Conservation (phyloP, 1,284 basidiomycete species). For the Ustilago shanxiensis region DNA sequence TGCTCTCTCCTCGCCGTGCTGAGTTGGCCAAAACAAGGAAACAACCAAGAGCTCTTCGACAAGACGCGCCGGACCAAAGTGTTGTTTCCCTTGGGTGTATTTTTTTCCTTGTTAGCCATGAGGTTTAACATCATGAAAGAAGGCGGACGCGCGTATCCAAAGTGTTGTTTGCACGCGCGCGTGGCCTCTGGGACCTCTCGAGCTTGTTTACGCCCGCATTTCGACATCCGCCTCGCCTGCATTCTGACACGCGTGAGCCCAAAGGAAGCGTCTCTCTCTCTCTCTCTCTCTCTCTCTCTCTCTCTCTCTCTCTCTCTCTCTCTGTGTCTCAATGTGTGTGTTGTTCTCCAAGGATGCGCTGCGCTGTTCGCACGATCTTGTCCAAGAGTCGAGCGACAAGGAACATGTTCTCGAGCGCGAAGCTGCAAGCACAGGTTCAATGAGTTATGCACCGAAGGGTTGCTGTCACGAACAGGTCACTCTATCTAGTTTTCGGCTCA, state of each 20-base stretch:
- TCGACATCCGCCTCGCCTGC: not conserved
- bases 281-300: too few relatives aligned
- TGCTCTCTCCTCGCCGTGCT: conserved; percentile 13
- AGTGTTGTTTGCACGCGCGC: conserved; percentile 4
- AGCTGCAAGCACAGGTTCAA: too few relatives aligned
- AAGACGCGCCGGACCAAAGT: conserved; percentile 17
- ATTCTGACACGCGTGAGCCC: too few relatives aligned
- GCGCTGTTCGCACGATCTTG: conserved; percentile 8
- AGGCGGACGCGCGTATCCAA: not conserved
- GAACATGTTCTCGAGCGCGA: too few relatives aligned
- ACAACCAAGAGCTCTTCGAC: too few relatives aligned
- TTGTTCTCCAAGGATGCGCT: conserved; percentile 7
- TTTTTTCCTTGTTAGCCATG: not conserved
- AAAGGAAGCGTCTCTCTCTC: conserved; percentile 6
- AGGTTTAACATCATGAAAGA: not conserved
- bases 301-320: too few relatives aligned
- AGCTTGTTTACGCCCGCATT: conserved; percentile 24
- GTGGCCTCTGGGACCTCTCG: too few relatives aligned
- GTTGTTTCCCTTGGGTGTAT: not conserved
- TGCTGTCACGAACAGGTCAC: too few relatives aligned
- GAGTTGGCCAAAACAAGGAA: conserved; percentile 20
- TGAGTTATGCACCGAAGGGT: too few relatives aligned
- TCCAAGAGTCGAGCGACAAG: not conserved
- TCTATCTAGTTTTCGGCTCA: too few relatives aligned
- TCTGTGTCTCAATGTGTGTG: too few relatives aligned